Evolutionary conservation across 2,329 filamentous ascomycete species (phyloP).

Genomic region (Sporothrix brunneoviolacea): DNA sequence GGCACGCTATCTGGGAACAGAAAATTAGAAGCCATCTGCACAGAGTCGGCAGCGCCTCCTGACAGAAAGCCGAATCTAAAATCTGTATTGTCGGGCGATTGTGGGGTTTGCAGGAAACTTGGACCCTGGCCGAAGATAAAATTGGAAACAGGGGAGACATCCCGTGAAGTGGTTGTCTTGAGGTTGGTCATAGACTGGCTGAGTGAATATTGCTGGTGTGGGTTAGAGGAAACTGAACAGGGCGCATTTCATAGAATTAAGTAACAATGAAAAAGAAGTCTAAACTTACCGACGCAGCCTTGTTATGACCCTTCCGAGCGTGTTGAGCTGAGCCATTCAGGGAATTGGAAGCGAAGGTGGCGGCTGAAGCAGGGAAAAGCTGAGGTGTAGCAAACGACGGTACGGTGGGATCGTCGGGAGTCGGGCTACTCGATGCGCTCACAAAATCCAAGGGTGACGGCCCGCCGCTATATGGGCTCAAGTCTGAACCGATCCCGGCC

Average conservation of each 20-base stretch:
- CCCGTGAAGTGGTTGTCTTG: conserved; percentile 42
- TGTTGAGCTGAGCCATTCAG: not conserved
- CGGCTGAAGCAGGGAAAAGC: conserved; percentile 19
- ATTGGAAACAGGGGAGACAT: conserved; percentile 48
- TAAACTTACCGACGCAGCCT: conserved; percentile 36
- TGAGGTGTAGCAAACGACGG: conserved; percentile 9
- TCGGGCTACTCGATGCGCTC: conserved; percentile 52
- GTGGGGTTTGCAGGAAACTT: conserved; percentile 39
- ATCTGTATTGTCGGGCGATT: conserved; percentile 38
- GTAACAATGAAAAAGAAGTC: not conserved
- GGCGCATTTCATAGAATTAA: not conserved
- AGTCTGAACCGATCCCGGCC: not conserved
- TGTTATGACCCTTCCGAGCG: conserved; percentile 27
- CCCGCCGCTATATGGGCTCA: conserved; percentile 16
- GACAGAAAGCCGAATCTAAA: conserved; percentile 23
- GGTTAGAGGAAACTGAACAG: conserved; percentile 22
- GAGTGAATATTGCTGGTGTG: conserved; percentile 42
- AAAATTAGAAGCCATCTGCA: conserved; percentile 10
- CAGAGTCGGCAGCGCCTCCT: conserved; percentile 3
- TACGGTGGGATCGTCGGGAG: conserved; percentile 21
- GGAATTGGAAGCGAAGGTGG: not conserved
- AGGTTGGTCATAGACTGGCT: conserved; percentile 45
- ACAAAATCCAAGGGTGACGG: conserved; percentile 40
- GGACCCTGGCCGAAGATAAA: conserved; percentile 46
- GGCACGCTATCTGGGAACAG: conserved; percentile 16